Conservation (phyloP, 371 early-diverging fungal species). For the Dinochytrium kinnereticum region DNA sequence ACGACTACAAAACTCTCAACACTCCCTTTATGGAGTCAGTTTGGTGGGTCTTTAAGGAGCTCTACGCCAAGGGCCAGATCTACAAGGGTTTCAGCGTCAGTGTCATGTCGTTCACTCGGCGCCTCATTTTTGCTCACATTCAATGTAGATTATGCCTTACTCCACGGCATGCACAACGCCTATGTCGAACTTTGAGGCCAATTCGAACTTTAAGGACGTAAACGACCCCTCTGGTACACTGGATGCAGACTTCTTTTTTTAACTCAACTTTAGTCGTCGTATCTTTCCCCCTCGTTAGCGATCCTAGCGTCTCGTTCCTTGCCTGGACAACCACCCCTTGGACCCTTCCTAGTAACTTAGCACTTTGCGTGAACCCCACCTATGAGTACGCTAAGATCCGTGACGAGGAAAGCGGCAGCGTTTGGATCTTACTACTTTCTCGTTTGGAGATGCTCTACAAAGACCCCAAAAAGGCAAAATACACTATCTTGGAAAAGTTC, state of each 20-base stretch:
- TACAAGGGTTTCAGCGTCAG: constrained; percentile 90
- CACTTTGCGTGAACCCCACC: constrained; percentile 91
- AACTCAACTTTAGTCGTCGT: constrained; percentile 71
- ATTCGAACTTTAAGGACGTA: constrained; percentile 99
- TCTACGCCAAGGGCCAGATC: constrained; percentile 95
- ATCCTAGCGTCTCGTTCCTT: constrained; percentile 81
- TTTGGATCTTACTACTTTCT: constrained; percentile 87
- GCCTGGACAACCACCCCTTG: constrained; percentile 99
- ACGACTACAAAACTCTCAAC: constrained; percentile 99
- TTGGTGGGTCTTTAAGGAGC: constrained; percentile 99
- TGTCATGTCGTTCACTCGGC: background rate
- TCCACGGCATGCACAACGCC: constrained; percentile 98
- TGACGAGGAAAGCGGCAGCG: constrained; percentile 76
- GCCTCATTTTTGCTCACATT: background rate
- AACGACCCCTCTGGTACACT: constrained; percentile 88
- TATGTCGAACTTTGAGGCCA: constrained; percentile 99
- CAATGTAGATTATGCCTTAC: constrained; percentile 94
- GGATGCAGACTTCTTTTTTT: constrained; percentile 4
- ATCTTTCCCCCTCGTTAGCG: constrained; percentile 90
- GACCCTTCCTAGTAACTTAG: constrained; percentile 99
- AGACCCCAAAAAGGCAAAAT: constrained; percentile 94
- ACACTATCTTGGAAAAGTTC: constrained; percentile 78
- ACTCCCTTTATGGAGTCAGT: constrained; percentile 97
- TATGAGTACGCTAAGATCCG: constrained; percentile 96
- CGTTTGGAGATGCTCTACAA: constrained; percentile 90